Conservation (phyloP, 441 rosid species). For the Cnidoscolus chayamansa region DNA sequence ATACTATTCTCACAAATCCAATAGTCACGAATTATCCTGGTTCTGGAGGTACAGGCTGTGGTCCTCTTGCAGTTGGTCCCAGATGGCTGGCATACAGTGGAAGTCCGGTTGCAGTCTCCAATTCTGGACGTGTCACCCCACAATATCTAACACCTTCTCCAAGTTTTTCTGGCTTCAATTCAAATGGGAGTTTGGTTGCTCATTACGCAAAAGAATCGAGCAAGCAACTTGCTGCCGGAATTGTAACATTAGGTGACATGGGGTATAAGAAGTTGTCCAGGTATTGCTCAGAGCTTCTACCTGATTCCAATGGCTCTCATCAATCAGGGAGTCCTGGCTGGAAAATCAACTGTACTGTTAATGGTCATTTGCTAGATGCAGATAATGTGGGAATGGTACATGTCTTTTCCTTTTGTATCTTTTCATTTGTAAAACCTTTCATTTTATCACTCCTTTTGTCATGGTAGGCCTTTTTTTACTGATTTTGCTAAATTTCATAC, state of each 20-base stretch:
- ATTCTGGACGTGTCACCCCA: conserved; percentile 55
- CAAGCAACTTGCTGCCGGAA: conserved; percentile 84
- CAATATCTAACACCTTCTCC: conserved; percentile 57
- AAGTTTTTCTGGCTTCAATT: conserved; percentile 47
- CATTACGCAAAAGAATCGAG: conserved; percentile 86
- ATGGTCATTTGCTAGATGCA: conserved; percentile 55
- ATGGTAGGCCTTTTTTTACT: neutral
- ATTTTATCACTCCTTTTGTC: neutral
- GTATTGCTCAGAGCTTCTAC: conserved; percentile 70
- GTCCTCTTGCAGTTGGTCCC: conserved; percentile 92
- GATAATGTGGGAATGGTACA: conserved; percentile 81
- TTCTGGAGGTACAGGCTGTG: conserved; percentile 69
- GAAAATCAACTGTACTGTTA: conserved; percentile 50
- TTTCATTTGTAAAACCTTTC: conserved; percentile 6
- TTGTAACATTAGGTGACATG: conserved; percentile 68
- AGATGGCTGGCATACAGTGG: conserved; percentile 96
- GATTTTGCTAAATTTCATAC: neutral
- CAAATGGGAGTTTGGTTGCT: conserved; percentile 61
- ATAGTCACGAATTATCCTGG: conserved; percentile 42
- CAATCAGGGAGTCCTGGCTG: conserved; percentile 48
- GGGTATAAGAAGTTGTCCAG: conserved; percentile 67
- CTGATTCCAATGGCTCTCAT: conserved; percentile 49
- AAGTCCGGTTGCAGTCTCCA: conserved; percentile 49
- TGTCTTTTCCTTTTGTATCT: conserved; percentile 18
- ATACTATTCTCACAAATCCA: conserved; percentile 64